phyloP scores from a whole-genome alignment of 495 filamentous ascomycete species.

The Glarea lozoyensis region DNA sequence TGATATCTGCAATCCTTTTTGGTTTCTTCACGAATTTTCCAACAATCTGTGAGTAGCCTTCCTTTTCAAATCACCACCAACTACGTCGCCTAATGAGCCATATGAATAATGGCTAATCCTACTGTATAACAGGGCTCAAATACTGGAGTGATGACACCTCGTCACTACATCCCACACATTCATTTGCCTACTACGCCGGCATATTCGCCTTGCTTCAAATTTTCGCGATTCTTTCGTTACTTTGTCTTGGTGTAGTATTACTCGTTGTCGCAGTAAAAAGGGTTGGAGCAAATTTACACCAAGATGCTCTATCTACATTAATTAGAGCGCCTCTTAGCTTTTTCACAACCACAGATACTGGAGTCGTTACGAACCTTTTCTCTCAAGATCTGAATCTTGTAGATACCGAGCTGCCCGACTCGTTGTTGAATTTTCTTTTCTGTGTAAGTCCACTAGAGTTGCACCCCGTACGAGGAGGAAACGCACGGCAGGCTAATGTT shows the following conservation, averaged over 20 bases:
- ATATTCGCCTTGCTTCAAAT: constrained; percentile 5
- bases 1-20: neutral
- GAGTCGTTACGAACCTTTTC: constrained; percentile 24
- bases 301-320: neutral
- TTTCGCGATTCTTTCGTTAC: neutral
- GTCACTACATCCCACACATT: neutral
- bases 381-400: constrained; percentile 26
- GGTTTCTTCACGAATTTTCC: neutral
- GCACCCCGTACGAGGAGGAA: constrained; percentile 23
- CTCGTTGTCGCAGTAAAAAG: neutral
- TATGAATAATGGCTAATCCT: constrained; percentile 31
- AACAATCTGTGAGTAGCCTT: neutral
- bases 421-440: neutral
- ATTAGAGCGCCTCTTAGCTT: constrained; percentile 17
- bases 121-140: constrained; percentile 28
- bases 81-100: constrained; percentile 20
- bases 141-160: constrained; percentile 9
- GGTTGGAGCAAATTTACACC: constrained; percentile 1
- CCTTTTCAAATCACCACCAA: constrained; percentile 10
- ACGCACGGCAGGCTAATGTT: too few relatives aligned
- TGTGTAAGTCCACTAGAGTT: neutral
- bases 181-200: neutral
- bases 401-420: constrained; percentile 16
- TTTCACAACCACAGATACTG: constrained; percentile 19
- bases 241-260: neutral